Conservation (phyloP, 371 early-diverging fungal genomes). For the Furculomyces boomerangus region DNA sequence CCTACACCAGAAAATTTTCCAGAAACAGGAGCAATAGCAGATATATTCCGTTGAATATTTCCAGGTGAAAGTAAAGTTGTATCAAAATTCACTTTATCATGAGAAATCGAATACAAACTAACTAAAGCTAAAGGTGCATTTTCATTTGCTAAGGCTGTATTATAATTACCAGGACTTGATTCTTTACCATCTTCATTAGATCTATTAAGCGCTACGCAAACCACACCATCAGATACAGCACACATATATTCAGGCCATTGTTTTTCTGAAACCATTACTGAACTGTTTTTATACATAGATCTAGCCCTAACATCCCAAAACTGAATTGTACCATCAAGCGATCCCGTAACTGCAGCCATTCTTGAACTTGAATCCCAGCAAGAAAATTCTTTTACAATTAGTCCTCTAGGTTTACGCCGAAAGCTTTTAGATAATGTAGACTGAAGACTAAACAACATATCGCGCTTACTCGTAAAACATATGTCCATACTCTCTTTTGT, state of each 20-base stretch:
- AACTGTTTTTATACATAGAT: not conserved
- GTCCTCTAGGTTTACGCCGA: conserved; percentile 2
- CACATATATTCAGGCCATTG: not conserved
- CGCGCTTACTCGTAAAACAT: not conserved
- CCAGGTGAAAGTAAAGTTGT: not conserved
- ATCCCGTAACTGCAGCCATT: conserved; percentile 1
- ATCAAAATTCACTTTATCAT: not conserved
- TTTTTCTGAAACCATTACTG: not conserved
- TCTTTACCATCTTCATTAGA: not conserved
- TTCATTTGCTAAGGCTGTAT: not conserved
- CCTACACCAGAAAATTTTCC: not conserved
- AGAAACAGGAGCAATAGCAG: not conserved
- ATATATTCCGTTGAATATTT: not conserved
- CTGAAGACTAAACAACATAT: not conserved
- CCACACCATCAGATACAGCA: not conserved
- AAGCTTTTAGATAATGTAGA: not conserved
- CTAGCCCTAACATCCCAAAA: conserved; percentile 1
- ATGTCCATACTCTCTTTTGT: not conserved
- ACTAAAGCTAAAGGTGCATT: not conserved
- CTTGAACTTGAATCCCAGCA: not conserved
- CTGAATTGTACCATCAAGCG: conserved; percentile 2
- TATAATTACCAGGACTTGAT: not conserved
- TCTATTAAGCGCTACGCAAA: not conserved
- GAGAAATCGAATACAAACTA: not conserved
- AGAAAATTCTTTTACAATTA: not conserved